phyloP scores from a whole-genome alignment of 257 asterid genomes.

The Oldenlandia corymbosa region DNA sequence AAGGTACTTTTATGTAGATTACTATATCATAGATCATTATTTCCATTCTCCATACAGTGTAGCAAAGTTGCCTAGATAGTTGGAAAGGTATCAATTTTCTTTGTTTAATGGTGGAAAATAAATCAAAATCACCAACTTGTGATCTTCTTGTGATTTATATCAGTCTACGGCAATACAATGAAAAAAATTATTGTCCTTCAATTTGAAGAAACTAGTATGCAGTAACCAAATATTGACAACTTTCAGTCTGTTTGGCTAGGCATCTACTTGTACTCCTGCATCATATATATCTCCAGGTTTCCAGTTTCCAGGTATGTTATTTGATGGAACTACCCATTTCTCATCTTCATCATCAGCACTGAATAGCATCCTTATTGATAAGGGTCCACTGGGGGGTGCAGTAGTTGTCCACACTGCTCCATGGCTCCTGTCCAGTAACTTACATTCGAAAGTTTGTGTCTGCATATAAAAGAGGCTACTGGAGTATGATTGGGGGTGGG shows the following conservation, averaged over 20 bases:
- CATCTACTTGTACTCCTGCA: conserved; percentile 67
- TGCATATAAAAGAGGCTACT: conserved; percentile 33
- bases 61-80: neutral
- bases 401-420: conserved; percentile 79
- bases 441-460: conserved; percentile 59
- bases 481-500: too few relatives aligned
- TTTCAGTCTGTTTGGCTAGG: conserved; percentile 28
- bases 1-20: neutral
- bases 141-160: neutral
- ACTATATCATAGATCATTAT: neutral
- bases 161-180: neutral
- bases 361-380: conserved; percentile 68
- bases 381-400: conserved; percentile 64
- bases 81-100: neutral
- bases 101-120: neutral
- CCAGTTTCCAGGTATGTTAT: conserved; percentile 66
- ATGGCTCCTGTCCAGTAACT: conserved; percentile 50
- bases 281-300: conserved; percentile 64
- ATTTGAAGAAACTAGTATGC: too few relatives aligned
- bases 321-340: conserved; percentile 60
- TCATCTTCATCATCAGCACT: conserved; percentile 59
- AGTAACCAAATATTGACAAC: too few relatives aligned
- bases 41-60: too few relatives aligned
- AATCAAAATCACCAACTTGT: neutral
- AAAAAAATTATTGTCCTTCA: neutral